Conservation (phyloP, 164 flowering plant species). For the Pachysandra terminalis region DNA sequence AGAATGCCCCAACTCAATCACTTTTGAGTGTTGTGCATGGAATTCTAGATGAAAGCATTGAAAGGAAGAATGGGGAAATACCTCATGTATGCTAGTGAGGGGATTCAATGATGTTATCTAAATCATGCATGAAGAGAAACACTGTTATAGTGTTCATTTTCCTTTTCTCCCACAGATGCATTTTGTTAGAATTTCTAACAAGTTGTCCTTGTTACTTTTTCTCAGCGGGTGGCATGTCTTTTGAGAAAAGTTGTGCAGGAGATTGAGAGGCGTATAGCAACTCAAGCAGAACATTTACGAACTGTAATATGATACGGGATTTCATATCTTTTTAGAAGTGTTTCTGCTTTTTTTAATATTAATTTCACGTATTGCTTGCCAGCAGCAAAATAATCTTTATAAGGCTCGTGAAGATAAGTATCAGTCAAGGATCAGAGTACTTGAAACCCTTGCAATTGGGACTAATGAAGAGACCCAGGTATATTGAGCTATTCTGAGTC, state of each 20-base stretch:
- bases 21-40: constrained; percentile 56
- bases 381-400: constrained; percentile 75
- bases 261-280: constrained; percentile 71
- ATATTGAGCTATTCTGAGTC: background rate
- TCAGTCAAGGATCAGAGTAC: constrained; percentile 55
- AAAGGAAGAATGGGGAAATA: constrained; percentile 68
- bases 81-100: constrained; percentile 62
- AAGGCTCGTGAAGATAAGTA: constrained; percentile 80
- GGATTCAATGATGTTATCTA: constrained; percentile 9
- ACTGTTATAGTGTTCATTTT: constrained; percentile 4
- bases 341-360: background rate
- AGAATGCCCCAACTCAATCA: constrained; percentile 75
- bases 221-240: constrained; percentile 59
- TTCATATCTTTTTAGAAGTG: background rate
- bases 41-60: constrained; percentile 67
- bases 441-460: constrained; percentile 83
- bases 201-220: constrained; percentile 4
- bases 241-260: constrained; percentile 64
- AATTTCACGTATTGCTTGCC: constrained; percentile 12
- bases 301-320: constrained; percentile 38
- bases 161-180: background rate
- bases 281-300: constrained; percentile 61
- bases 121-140: constrained; percentile 1
- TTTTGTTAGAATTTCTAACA: constrained; percentile 1
- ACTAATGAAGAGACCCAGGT: constrained; percentile 84